Base-by-base conservation (phyloP, 2,329 filamentous ascomycete genomes). In the Xylaria sp. region DNA sequence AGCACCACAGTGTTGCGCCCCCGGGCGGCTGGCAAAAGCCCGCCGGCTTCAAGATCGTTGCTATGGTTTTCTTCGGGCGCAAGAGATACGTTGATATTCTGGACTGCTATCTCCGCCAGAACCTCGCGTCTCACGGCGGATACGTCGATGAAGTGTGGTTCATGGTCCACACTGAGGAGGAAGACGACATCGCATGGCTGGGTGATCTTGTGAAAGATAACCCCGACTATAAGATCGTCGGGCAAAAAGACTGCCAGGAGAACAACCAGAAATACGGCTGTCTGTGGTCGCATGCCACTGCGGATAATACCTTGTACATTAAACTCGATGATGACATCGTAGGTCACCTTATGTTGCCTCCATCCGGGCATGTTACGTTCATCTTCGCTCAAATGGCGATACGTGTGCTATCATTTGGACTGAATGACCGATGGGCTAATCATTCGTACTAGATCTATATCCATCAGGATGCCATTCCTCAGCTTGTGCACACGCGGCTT, bases 401-500 rank as follows among this genome's bases (percentile, higher is more conserved):
- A 25, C 41, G 34, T 12, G 34, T 37, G 5, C n/a, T 46, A 9
- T 41, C n/a, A 9, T 41, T 25, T 10, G 15, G n/a, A 32, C 46
- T n/a, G 15, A 23, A 44, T 56, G 58, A 70, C 62, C 60, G 59
- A 65, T 63, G 55, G 58, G 67, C 39, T 56, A 65, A 66, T 52
- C 8, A 5, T 52, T 20, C 10, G 7, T 20, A 10, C 25, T 56
- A 77, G 75, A 54, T 76, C 50, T 78, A 73, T 66, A 78, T 78
- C 37, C 69, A 81, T 75, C 68, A 70, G 5, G 75, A 78, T 63
- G 81, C 84, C 28, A 86, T 90, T 58, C 82, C 86, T 1, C 84
- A 85, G 2, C 80, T 89, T 7, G 81, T 88, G 34, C 84, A 85
- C 70, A 86, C 85, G 23, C 85, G 85, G 70, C 76, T 86, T 58